These are phyloP conservation scores for Pyrenochaeta sp. DNA, from an alignment of 2,329 filamentous ascomycete species.

Conservation along the genomic window DNA sequence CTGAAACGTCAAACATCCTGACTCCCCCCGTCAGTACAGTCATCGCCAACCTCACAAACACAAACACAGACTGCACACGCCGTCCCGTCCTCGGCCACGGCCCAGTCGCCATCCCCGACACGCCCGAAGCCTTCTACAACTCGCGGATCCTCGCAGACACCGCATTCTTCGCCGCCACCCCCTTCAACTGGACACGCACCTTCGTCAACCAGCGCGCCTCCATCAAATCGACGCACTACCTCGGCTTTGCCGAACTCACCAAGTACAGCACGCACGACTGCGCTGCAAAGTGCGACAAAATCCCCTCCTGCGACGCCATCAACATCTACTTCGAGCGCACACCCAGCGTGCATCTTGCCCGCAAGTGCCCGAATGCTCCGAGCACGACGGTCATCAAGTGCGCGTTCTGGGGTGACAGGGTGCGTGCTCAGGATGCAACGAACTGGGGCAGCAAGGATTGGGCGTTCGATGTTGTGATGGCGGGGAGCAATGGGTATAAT, in stretches of 20 bases:
- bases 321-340: constrained; percentile 35
- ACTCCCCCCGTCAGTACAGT: no score
- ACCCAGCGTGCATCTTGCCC: constrained; percentile 17
- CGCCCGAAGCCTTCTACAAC: constrained; percentile 19
- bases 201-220: constrained; percentile 37
- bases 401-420: constrained; percentile 23
- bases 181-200: constrained; percentile 28
- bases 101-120: constrained; percentile 15
- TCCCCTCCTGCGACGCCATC: constrained; percentile 23
- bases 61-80: constrained; percentile 13
- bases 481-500: constrained; percentile 31
- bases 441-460: constrained; percentile 17
- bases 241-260: constrained; percentile 28
- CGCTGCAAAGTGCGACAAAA: constrained; percentile 25
- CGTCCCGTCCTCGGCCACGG: constrained; percentile 15
- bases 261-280: constrained; percentile 37
- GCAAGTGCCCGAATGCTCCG: constrained; percentile 20
- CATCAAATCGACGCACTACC: constrained; percentile 22
- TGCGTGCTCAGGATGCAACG: constrained; percentile 14
- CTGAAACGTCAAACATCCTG: constrained; percentile 8
- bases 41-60: constrained; percentile 3
- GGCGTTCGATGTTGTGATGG: constrained; percentile 20
- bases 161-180: constrained; percentile 29
- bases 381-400: constrained; percentile 33
- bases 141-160: constrained; percentile 11